Evolutionary conservation across 192 early-diverging fungal genomes (phyloP).

Genomic region (Backusella circina): DNA sequence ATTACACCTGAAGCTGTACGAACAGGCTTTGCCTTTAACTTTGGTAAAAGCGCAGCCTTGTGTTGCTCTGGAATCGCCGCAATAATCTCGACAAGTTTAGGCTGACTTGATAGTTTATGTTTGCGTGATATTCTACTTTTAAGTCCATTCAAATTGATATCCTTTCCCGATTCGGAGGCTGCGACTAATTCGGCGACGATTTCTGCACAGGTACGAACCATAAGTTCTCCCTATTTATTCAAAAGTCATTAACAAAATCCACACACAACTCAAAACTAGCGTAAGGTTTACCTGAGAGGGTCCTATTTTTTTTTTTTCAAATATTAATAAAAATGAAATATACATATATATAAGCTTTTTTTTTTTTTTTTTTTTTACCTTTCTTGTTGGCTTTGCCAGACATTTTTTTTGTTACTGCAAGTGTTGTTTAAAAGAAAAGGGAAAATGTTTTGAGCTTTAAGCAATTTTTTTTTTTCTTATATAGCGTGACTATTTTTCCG

Average conservation of each 20-base stretch:
- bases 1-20: conserved; percentile 87
- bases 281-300: conserved; percentile 19
- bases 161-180: conserved; percentile 59
- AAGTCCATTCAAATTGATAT: conserved; percentile 87
- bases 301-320: background rate
- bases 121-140: conserved; percentile 69
- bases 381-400: conserved; percentile 2
- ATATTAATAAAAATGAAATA: background rate
- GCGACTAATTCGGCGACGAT: conserved; percentile 88
- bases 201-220: conserved; percentile 82
- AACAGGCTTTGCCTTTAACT: conserved; percentile 92
- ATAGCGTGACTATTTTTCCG: background rate
- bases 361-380: too few species aligned
- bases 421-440: background rate
- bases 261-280: background rate
- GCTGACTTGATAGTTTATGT: conserved; percentile 81
- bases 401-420: background rate
- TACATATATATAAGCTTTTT: background rate
- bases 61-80: conserved; percentile 96
- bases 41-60: conserved; percentile 77
- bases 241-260: background rate
- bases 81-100: conserved; percentile 95
- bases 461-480: background rate
- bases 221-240: conserved; percentile 58
- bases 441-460: background rate